Percentiles rank a stretch among this genome's conserved stretches.
Evolutionary conservation across 176 grass and related monocot species (phyloP).

Genomic region (Saccharum spontaneum): DNA sequence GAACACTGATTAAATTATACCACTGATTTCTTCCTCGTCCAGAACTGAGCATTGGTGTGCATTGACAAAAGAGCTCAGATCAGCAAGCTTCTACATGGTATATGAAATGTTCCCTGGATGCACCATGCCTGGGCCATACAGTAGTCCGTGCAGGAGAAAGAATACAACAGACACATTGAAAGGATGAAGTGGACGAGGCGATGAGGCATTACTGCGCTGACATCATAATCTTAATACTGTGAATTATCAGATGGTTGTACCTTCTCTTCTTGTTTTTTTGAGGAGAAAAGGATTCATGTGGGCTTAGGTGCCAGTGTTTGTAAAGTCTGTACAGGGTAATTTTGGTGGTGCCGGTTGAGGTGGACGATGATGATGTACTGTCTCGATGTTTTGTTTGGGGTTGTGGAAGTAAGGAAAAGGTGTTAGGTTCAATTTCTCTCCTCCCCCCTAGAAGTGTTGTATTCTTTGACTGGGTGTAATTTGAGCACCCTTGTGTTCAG

Average conservation of each 20-base stretch:
- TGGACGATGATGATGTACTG: constrained; percentile 40
- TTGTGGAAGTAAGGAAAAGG: constrained; percentile 29
- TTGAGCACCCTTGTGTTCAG: constrained; percentile 53
- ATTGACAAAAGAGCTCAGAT: constrained; percentile 29
- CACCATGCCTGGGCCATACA: background rate
- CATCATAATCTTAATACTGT: constrained; percentile 48
- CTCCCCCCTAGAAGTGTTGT: constrained; percentile 37
- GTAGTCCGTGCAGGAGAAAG: background rate
- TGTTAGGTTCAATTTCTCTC: constrained; percentile 50
- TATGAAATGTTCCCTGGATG: constrained; percentile 26
- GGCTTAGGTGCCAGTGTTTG: constrained; percentile 51
- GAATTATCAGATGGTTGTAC: constrained; percentile 51
- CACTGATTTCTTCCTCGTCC: constrained; percentile 18
- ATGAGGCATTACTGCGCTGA: constrained; percentile 29
- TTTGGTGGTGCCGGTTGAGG: constrained; percentile 41
- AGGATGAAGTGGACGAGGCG: constrained; percentile 33
- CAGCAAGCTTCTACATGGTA: constrained; percentile 22
- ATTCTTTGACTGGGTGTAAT: constrained; percentile 91
- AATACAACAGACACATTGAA: constrained; percentile 25
- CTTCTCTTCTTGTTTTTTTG: constrained; percentile 50
- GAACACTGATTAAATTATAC: constrained; percentile 39
- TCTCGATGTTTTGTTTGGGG: constrained; percentile 32
- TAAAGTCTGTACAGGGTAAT: constrained; percentile 84
- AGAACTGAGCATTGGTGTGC: constrained; percentile 28
- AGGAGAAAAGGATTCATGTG: constrained; percentile 49